These are phyloP conservation scores for Hypoxylon sp. DNA, from an alignment of 2,329 filamentous ascomycete species.

Conservation along the genomic window DNA sequence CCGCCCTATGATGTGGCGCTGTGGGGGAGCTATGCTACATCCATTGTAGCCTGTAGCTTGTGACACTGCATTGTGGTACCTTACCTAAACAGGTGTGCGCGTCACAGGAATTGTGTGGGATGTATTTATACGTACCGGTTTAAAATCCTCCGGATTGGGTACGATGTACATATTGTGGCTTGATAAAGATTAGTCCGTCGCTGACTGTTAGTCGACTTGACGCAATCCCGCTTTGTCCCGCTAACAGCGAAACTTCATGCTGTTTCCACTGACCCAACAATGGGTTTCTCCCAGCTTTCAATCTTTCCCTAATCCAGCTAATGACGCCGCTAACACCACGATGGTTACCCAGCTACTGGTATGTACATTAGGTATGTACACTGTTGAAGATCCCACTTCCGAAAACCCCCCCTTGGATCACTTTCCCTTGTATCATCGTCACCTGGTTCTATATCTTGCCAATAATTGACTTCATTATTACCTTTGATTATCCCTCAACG, in stretches of 20 bases:
- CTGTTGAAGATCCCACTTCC: slow-evolving; percentile 41
- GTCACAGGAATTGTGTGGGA: slow-evolving; percentile 25
- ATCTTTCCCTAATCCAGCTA: slow-evolving; percentile 20
- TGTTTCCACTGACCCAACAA: slow-evolving; percentile 16
- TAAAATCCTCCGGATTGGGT: slow-evolving; percentile 24
- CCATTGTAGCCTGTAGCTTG: slow-evolving; percentile 25
- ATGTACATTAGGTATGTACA: background rate
- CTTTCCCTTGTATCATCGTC: slow-evolving; percentile 43
- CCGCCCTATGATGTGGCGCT: slow-evolving; percentile 16
- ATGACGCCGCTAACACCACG: slow-evolving; percentile 32
- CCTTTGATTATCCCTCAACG: slow-evolving; percentile 3
- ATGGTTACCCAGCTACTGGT: background rate
- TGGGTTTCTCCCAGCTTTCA: slow-evolving; percentile 7
- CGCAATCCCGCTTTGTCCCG: slow-evolving; percentile 16
- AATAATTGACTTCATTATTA: slow-evolving; percentile 34
- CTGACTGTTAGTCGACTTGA: slow-evolving; percentile 21
- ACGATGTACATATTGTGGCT: slow-evolving; percentile 9
- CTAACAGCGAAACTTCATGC: slow-evolving; percentile 27
- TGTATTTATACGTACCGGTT: slow-evolving; percentile 11
- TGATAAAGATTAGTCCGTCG: slow-evolving; percentile 23
- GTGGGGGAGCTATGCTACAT: background rate
- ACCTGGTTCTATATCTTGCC: slow-evolving; percentile 32
- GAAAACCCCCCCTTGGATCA: slow-evolving; percentile 30
- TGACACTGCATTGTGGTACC: slow-evolving; percentile 20
- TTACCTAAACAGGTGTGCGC: slow-evolving; percentile 29